Evolutionary conservation across 2,329 filamentous ascomycete genomes (phyloP).

Genomic region (Tympanopsis confertula): DNA sequence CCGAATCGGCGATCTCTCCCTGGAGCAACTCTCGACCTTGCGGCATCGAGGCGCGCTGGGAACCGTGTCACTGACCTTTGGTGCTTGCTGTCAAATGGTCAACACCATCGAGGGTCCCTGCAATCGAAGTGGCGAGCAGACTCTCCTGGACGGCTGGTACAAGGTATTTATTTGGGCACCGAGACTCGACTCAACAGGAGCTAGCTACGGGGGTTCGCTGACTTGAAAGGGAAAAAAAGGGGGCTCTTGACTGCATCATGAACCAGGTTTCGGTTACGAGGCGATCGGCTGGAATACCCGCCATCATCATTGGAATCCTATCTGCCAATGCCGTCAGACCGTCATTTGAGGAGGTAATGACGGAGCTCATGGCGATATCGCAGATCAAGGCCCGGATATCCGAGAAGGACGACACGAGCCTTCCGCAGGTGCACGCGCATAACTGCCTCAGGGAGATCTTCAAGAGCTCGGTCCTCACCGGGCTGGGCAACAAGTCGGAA

Average conservation of each 20-base stretch:
- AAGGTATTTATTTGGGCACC: slow-evolving; percentile 36
- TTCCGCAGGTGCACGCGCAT: slow-evolving; percentile 87
- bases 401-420: slow-evolving; percentile 49
- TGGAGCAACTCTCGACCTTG: slow-evolving; percentile 70
- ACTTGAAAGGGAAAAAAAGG: slow-evolving; percentile 20
- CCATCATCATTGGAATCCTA: slow-evolving; percentile 72
- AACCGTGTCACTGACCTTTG: slow-evolving; percentile 81
- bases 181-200: no score
- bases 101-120: slow-evolving; percentile 27
- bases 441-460: slow-evolving; percentile 91
- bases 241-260: slow-evolving; percentile 58
- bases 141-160: slow-evolving; percentile 60
- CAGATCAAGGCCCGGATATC: slow-evolving; percentile 36
- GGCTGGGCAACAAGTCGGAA: slow-evolving; percentile 53
- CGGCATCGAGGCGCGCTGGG: slow-evolving; percentile 89
- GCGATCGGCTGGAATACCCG: slow-evolving; percentile 82
- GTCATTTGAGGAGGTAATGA: slow-evolving; percentile 55
- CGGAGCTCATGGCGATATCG: slow-evolving; percentile 48
- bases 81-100: slow-evolving; percentile 60
- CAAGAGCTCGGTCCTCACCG: slow-evolving; percentile 62
- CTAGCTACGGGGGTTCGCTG: slow-evolving; percentile 7
- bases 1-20: slow-evolving; percentile 61
- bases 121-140: slow-evolving; percentile 6
- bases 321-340: slow-evolving; percentile 47
- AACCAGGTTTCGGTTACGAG: slow-evolving; percentile 73